These are phyloP conservation scores for Phytophthora foliorum DNA, from an alignment of 352 stramenopile genomes.

Conservation along the genomic window DNA sequence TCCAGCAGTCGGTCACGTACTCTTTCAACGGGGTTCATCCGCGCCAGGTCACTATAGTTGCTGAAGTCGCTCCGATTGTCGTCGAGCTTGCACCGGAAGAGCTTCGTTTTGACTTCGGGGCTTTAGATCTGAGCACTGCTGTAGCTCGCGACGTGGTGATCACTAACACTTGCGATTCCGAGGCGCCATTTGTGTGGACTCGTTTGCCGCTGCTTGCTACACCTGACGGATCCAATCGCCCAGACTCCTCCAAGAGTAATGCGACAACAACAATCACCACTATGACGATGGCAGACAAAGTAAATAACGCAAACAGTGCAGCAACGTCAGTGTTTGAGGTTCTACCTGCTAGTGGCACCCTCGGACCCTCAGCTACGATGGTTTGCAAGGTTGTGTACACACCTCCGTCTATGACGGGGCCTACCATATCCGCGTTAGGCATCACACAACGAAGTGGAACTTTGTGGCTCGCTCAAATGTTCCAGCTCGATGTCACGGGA, in stretches of 20 bases:
- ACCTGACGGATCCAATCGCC: conserved; percentile 31
- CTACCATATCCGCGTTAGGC: conserved; percentile 15
- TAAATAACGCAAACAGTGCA: neutral
- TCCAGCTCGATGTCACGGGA: conserved; percentile 66
- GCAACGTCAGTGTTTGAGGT: conserved; percentile 55
- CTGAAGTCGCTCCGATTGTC: conserved; percentile 92
- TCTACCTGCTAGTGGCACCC: conserved; percentile 49
- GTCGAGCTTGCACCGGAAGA: conserved; percentile 68
- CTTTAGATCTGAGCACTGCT: conserved; percentile 52
- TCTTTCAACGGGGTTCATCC: conserved; percentile 89
- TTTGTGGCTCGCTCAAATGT: conserved; percentile 51
- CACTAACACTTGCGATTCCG: conserved; percentile 92
- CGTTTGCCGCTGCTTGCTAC: conserved; percentile 20
- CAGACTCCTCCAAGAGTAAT: conserved; percentile 74
- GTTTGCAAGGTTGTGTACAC: conserved; percentile 71
- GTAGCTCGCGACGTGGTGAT: conserved; percentile 77
- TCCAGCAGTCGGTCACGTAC: conserved; percentile 85
- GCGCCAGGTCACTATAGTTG: conserved; percentile 86
- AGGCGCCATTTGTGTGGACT: conserved; percentile 89
- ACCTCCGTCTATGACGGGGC: conserved; percentile 34
- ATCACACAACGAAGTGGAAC: conserved; percentile 21
- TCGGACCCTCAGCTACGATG: conserved; percentile 43
- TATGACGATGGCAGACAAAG: conserved; percentile 30
- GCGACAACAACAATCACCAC: conserved; percentile 37
- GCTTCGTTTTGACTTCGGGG: conserved; percentile 85